Base-by-base conservation (phyloP, 176 grass and related monocot genomes). In the Musa acuminata region DNA sequence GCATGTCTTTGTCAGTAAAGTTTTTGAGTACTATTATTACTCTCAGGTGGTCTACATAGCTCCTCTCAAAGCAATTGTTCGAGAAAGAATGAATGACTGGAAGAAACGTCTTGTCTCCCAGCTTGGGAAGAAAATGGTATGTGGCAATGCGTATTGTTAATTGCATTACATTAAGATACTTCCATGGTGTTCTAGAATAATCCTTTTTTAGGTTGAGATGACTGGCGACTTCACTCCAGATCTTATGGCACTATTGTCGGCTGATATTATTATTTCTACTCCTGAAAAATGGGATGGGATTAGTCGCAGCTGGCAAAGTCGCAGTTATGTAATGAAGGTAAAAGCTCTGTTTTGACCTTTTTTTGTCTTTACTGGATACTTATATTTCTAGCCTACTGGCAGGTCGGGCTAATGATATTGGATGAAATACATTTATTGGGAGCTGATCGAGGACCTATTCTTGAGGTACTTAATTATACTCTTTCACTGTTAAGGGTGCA, bases 201-300 rank as follows among this genome's bases (percentile, higher is more conserved):
- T 79, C 50, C 26, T 82, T 43, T 82, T 84, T 13, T 51, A 92
- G 90, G 90, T 98, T 83, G 94, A 98, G 86, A 98, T 98, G 94
- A 98, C 87, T 82, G 94, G 94, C 35, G 90, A 98, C 51, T 98
- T 91, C 76, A 98, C 94, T 83, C 94, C 90, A 66, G 94, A 98
- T 79, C 73, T 98, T 76, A 87, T 83, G 83, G 94, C 94, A 53
- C 72, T 98, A 59, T 84, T 98, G 60, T 93, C 94, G 21, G 84
- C 90, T 85, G 90, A 98, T 70, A 93, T 98, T 69, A 98, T 93
- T 85, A 98, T 98, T 87, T 98, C 94, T 70, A 98, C 94, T 67
- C 94, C 94, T 64, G 90, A 98, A 90, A 98, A 98, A 67, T 98
- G 94, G 94, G 94, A 98, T 82, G 94, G 94, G 53, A 98, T 98